Conservation (phyloP, 169 alveolate species). For the Eimeria mitis region DNA sequence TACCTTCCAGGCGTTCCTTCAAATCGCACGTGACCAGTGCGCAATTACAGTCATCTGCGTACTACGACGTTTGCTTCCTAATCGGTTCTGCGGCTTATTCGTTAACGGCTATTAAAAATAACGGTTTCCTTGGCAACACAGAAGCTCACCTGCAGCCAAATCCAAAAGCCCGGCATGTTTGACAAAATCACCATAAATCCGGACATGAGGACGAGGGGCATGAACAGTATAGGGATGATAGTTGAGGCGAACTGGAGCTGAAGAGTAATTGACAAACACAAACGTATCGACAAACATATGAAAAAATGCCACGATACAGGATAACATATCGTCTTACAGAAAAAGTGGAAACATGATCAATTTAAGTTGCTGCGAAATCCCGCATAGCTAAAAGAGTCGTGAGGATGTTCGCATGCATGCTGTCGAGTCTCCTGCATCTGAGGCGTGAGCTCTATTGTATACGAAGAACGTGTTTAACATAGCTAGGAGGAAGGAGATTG, state of each 20-base stretch:
- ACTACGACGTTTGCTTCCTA: neutral
- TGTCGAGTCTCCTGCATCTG: neutral
- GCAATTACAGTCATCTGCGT: neutral
- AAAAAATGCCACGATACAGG: neutral
- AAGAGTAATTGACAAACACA: neutral
- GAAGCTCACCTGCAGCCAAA: constrained; percentile 81
- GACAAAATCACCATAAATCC: constrained; percentile 81
- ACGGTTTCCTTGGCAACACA: neutral
- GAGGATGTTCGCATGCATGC: neutral
- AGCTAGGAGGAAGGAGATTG: neutral
- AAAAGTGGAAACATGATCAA: neutral
- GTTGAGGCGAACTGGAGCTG: constrained; percentile 81
- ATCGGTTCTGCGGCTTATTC: neutral
- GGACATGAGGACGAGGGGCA: constrained; percentile 81
- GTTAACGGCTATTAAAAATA: neutral
- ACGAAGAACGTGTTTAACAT: neutral
- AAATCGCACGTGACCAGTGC: neutral
- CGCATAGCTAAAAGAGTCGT: neutral
- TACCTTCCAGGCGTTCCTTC: neutral
- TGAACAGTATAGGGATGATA: constrained; percentile 64
- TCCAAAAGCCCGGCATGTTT: constrained; percentile 80
- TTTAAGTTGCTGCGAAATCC: neutral
- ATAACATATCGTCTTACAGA: no score
- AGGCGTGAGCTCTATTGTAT: neutral
- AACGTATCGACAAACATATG: neutral